A percentile compares a stretch with the other conserved stretches of the same genome.
phyloP scores from a whole-genome alignment of 805 yeast genomes.

The Spencermartinsiella europaea region DNA sequence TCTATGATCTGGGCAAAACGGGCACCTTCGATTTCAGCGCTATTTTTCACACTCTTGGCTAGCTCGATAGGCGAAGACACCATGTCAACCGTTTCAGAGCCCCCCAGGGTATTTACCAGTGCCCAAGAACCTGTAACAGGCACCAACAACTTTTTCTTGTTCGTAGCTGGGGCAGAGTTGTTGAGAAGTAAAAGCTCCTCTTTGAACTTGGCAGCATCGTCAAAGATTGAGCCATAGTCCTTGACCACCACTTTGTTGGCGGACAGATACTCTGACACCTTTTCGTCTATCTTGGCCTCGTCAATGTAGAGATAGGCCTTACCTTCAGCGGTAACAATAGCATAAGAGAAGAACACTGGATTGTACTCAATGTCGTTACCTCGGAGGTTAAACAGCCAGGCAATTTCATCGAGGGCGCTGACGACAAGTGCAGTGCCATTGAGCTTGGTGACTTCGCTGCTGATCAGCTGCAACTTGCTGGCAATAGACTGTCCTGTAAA shows the following conservation, averaged over 20 bases:
- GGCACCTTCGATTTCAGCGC: slow-evolving; percentile 65
- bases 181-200: slow-evolving; percentile 11
- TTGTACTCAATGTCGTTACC: slow-evolving; percentile 77
- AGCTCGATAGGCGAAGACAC: slow-evolving; percentile 57
- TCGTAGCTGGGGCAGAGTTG: slow-evolving; percentile 4
- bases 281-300: slow-evolving; percentile 37
- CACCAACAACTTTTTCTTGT: slow-evolving; percentile 39
- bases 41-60: slow-evolving; percentile 73
- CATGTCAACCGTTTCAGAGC: slow-evolving; percentile 35
- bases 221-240: slow-evolving; percentile 56
- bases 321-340: slow-evolving; percentile 41
- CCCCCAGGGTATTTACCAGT: slow-evolving; percentile 47
- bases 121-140: slow-evolving; percentile 67
- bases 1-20: slow-evolving; percentile 76
- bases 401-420: slow-evolving; percentile 79
- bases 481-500: slow-evolving; percentile 61
- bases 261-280: slow-evolving; percentile 38
- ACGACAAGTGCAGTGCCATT: slow-evolving; percentile 48
- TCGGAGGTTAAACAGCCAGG: slow-evolving; percentile 85
- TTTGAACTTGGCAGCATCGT: slow-evolving; percentile 38
- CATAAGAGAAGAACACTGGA: slow-evolving; percentile 80
- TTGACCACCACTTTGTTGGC: slow-evolving; percentile 44
- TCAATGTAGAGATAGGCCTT: slow-evolving; percentile 47
- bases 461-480: slow-evolving; percentile 49
- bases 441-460: slow-evolving; percentile 27